Evolutionary conservation across 2,329 filamentous ascomycete species (phyloP).

Genomic region (Colletotrichum viniferum): DNA sequence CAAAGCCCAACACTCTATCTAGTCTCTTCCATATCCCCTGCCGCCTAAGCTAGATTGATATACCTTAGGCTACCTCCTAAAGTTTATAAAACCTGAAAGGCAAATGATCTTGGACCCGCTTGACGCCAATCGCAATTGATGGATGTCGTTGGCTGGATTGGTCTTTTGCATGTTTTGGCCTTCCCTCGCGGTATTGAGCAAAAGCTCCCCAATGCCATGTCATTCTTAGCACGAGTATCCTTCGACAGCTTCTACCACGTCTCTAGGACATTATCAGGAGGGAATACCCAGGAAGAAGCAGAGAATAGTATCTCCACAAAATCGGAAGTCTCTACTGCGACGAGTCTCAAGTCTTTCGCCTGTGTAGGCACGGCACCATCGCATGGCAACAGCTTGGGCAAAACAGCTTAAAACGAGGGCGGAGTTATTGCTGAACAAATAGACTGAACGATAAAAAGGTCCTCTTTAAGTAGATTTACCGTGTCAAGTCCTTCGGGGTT

Average conservation of each 20-base stretch:
- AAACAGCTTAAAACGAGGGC: too few relatives aligned
- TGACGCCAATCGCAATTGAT: too few relatives aligned
- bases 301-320: neutral
- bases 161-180: too few relatives aligned
- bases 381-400: neutral
- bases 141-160: too few relatives aligned
- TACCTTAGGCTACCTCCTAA: neutral
- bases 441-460: too few relatives aligned
- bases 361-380: too few relatives aligned
- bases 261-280: too few relatives aligned
- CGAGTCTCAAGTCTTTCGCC: neutral
- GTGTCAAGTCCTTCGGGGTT: accelerated
- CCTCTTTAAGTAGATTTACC: neutral
- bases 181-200: too few relatives aligned
- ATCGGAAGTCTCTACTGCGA: neutral
- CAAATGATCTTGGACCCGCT: neutral
- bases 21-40: neutral
- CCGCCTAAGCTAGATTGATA: accelerated
- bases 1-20: neutral
- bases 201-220: too few relatives aligned
- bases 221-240: too few relatives aligned
- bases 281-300: accelerated
- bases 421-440: too few relatives aligned
- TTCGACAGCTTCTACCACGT: too few relatives aligned
- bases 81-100: neutral